Base-by-base conservation (phyloP, 352 stramenopile species). In the Pythium pyrilobum region DNA sequence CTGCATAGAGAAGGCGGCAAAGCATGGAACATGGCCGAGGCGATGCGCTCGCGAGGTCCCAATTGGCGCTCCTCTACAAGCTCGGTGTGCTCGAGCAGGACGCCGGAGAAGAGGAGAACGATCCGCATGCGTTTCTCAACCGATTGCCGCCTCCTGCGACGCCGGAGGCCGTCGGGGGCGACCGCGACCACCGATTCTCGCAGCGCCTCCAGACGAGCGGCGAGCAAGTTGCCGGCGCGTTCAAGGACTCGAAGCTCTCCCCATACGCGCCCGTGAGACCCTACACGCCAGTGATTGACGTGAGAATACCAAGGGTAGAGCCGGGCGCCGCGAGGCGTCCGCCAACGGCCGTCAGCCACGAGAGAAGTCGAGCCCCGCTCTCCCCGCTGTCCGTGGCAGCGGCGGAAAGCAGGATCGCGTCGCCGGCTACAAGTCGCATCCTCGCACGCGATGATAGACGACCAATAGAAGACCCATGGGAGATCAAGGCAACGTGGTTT, bases 1-100 rank as follows among this genome's bases (percentile, higher is more conserved):
- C 45, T 43, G 31, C 27, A 32, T 9, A 45, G 24, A 28, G 16
- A 16, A 38, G 20, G 28, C 10, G 24, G 10, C 1, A 4, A 12
- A 25, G 5, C 27, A 65, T 56, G 50, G 58, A 66, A 44, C 24
- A 59, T 20, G 41, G 52, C 15, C 62, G 63, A n/a, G 67, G 48
- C 25, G 65, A 79, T 39, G 58, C 52, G 21, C 47, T 82, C 29
- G 77, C 67, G 50, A 54, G 31, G 18, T 69, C 72, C 37, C 77
- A 87, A 52, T 62, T 87, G 0, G 68, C 79, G 61, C 66, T 63
- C 33, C 62, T 87, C 28, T 75, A 77, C 28, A 55, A 48, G 42
- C 44, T 87, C 36, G 77, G 77, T 8, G 60, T 87, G 29, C 39
- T 87, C 5, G 43, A 67, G n/a, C 65, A 74, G 4, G 55, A 61